A percentile compares a stretch with the other conserved stretches of the same genome.
phyloP scores from a whole-genome alignment of 371 early-diverging fungal genomes.

The Basidiobolus meristosporus region DNA sequence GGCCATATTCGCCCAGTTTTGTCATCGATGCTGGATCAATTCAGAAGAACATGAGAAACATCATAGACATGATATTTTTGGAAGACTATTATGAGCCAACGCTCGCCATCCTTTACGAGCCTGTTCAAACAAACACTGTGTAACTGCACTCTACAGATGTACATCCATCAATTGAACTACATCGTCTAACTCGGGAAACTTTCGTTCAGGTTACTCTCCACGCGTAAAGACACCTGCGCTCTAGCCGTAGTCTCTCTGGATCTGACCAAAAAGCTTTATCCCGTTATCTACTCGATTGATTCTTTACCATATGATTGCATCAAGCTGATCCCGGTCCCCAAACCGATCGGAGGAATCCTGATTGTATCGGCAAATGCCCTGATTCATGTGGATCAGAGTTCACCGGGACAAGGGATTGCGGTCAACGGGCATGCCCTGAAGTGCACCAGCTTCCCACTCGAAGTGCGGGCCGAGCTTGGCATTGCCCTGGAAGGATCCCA shows the following conservation, averaged over 20 bases:
- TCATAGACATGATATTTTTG: slow-evolving; percentile 80
- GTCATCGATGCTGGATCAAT: slow-evolving; percentile 52
- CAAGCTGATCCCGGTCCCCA: slow-evolving; percentile 49
- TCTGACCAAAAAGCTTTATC: slow-evolving; percentile 41
- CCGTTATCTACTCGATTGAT: slow-evolving; percentile 60
- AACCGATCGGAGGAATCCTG: slow-evolving; percentile 75
- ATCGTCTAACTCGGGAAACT: background rate
- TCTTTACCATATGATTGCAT: slow-evolving; percentile 68
- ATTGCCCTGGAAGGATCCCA: slow-evolving; percentile 30
- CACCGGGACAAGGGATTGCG: slow-evolving; percentile 47
- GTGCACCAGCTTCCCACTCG: slow-evolving; percentile 12
- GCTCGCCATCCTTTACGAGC: slow-evolving; percentile 79
- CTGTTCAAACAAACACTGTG: slow-evolving; percentile 75
- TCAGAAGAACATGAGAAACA: slow-evolving; percentile 49
- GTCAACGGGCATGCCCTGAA: slow-evolving; percentile 43
- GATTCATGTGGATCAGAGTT: slow-evolving; percentile 72
- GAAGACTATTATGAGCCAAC: slow-evolving; percentile 86
- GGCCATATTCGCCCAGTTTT: slow-evolving; percentile 57
- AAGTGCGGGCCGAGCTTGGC: slow-evolving; percentile 6
- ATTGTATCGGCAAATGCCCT: slow-evolving; percentile 61
- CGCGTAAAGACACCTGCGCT: slow-evolving; percentile 52
- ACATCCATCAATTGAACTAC: background rate
- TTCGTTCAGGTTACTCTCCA: slow-evolving; percentile 30
- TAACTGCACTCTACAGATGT: slow-evolving; percentile 10
- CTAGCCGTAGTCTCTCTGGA: slow-evolving; percentile 79